Evolutionary conservation across 225 moss, liverwort and hornwort genomes (phyloP).

Genomic region (Sphagnum tenellum): DNA sequence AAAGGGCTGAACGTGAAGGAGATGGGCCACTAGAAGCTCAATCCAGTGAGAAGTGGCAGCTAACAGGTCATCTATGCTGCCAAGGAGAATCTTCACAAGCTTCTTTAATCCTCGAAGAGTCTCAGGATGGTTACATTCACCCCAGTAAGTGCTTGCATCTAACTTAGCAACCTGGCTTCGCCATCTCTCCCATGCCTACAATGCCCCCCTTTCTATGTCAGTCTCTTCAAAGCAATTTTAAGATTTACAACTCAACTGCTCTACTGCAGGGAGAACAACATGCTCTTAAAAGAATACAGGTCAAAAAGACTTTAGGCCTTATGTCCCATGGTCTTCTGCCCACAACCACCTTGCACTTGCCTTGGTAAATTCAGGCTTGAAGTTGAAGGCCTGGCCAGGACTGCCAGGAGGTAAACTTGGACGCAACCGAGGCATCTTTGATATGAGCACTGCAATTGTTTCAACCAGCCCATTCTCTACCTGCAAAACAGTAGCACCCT

Average conservation of each 20-base stretch:
- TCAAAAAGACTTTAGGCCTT: too few species aligned
- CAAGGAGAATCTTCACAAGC: constrained; percentile 78
- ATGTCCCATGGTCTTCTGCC: too few species aligned
- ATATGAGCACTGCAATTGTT: constrained; percentile 81
- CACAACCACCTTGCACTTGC: constrained; percentile 11
- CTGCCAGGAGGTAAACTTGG: constrained; percentile 60
- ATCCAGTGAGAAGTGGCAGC: constrained; percentile 84
- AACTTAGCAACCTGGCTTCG: constrained; percentile 81
- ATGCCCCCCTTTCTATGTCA: background rate
- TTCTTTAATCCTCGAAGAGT: constrained; percentile 79
- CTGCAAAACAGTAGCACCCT: constrained; percentile 19
- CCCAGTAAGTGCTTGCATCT: constrained; percentile 84
- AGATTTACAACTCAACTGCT: too few species aligned
- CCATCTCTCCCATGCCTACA: constrained; percentile 97
- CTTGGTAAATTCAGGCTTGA: constrained; percentile 96
- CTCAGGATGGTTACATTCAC: constrained; percentile 68
- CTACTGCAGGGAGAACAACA: background rate
- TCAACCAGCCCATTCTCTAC: constrained; percentile 98
- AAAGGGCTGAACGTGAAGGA: constrained; percentile 82
- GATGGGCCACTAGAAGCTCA: constrained; percentile 83
- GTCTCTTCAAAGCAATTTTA: too few species aligned
- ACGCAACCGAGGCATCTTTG: constrained; percentile 93
- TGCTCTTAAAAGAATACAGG: background rate
- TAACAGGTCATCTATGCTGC: constrained; percentile 59
- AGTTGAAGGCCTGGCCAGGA: constrained; percentile 71